These are phyloP conservation scores for Dothideomycetes sp. DNA, from an alignment of 2,329 filamentous ascomycete genomes.

Conservation along the genomic window DNA sequence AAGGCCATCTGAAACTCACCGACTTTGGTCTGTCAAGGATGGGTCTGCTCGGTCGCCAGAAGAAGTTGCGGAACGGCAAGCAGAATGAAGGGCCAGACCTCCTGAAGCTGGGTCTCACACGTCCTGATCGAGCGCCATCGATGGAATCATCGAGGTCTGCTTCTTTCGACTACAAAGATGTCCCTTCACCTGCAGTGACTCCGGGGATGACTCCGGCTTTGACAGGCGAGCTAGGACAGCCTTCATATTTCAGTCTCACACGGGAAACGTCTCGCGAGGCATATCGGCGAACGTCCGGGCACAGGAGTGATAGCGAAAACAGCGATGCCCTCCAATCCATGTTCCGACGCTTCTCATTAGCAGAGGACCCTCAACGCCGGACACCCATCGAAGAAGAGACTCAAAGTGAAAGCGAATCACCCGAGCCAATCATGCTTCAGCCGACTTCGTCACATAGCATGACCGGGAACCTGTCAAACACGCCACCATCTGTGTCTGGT, in stretches of 20 bases:
- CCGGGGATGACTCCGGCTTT: slow-evolving; percentile 78
- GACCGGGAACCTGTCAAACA: slow-evolving; percentile 46
- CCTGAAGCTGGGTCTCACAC: slow-evolving; percentile 75
- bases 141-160: slow-evolving; percentile 84
- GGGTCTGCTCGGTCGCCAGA: slow-evolving; percentile 93
- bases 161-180: slow-evolving; percentile 78
- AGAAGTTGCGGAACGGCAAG: slow-evolving; percentile 58
- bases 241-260: slow-evolving; percentile 82
- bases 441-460: slow-evolving; percentile 41
- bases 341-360: slow-evolving; percentile 57
- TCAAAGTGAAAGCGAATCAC: slow-evolving; percentile 59
- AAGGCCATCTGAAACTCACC: slow-evolving; percentile 90
- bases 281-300: slow-evolving; percentile 63
- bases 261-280: slow-evolving; percentile 44
- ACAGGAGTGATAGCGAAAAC: slow-evolving; percentile 83
- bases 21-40: slow-evolving; percentile 96
- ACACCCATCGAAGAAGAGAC: slow-evolving; percentile 65
- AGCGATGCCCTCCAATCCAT: slow-evolving; percentile 77
- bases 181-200: slow-evolving; percentile 71
- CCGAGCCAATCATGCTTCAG: slow-evolving; percentile 62
- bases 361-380: slow-evolving; percentile 39
- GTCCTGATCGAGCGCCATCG: slow-evolving; percentile 65
- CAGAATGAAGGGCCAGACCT: slow-evolving; percentile 80
- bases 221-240: slow-evolving; percentile 58
- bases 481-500: slow-evolving; percentile 54